A percentile compares a stretch with the other conserved stretches of the same genome.
Conservation (phyloP, 73 alveolate genomes). For the Paramecium caudatum region DNA sequence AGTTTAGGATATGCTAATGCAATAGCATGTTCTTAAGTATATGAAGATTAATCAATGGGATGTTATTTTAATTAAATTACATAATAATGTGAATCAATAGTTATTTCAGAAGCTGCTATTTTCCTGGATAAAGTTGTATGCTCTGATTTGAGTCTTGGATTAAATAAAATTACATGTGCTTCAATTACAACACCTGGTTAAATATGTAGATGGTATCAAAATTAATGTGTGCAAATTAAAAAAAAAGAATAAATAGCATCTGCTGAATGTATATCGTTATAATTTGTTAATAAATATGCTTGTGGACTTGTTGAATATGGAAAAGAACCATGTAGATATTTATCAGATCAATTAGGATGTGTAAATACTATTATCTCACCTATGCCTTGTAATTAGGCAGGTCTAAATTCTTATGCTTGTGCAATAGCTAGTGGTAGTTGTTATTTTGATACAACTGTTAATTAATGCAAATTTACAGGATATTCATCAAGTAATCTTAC, state of each 20-base stretch:
- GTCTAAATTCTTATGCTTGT: constrained; percentile 26
- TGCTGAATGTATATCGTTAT: neutral
- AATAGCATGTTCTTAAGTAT: constrained; percentile 23
- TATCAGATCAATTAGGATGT: neutral
- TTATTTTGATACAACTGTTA: neutral
- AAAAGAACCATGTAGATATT: constrained; percentile 47
- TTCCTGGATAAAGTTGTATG: neutral
- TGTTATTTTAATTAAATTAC: neutral
- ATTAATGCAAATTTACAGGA: neutral
- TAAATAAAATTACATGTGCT: constrained; percentile 16
- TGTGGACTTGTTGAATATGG: constrained; percentile 54
- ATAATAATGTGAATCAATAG: neutral
- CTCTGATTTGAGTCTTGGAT: neutral
- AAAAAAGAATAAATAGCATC: neutral
- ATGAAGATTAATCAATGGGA: neutral
- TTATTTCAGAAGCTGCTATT: neutral
- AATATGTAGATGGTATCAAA: constrained; percentile 25
- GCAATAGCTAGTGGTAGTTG: constrained; percentile 38
- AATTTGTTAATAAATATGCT: constrained; percentile 25
- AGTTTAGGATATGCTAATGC: constrained; percentile 19
- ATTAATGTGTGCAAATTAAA: neutral
- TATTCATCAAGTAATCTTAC: neutral
- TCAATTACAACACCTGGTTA: constrained; percentile 22
- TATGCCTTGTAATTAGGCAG: neutral
- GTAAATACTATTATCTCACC: neutral